Percentiles rank a stretch among this genome's conserved stretches.
Evolutionary conservation across 1,284 basidiomycete species (phyloP).

Genomic region (Malassezia psittaci): DNA sequence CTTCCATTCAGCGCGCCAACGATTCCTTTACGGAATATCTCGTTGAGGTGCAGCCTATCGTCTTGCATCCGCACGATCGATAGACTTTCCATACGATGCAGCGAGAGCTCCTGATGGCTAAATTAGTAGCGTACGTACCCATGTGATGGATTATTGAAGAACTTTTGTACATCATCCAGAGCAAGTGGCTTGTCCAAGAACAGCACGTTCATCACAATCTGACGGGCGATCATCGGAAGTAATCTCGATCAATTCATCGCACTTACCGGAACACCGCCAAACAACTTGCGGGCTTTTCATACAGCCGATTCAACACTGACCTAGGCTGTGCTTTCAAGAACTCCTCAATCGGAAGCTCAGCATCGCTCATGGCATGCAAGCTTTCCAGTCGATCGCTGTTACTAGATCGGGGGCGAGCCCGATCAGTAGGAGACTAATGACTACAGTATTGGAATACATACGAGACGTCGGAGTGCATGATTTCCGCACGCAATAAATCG

Average conservation of each 20-base stretch:
- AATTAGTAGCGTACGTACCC: slow-evolving; percentile 52
- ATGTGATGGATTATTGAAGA: slow-evolving; percentile 62
- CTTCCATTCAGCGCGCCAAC: slow-evolving; percentile 81
- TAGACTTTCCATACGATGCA: slow-evolving; percentile 16
- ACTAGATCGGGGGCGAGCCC: too few relatives aligned
- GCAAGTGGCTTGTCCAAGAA: slow-evolving; percentile 76
- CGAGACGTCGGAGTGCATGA: slow-evolving; percentile 65
- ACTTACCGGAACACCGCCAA: slow-evolving; percentile 79
- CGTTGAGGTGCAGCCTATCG: slow-evolving; percentile 51
- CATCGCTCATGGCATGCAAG: slow-evolving; percentile 2
- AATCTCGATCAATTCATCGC: slow-evolving; percentile 54
- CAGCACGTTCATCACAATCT: slow-evolving; percentile 78
- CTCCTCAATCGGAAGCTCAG: slow-evolving; percentile 49
- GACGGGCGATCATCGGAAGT: slow-evolving; percentile 72
- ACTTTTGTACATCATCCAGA: slow-evolving; percentile 64
- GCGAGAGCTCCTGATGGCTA: slow-evolving; percentile 25
- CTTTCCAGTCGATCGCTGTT: background rate
- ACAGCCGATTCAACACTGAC: slow-evolving; percentile 70
- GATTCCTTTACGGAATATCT: slow-evolving; percentile 30
- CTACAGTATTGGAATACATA: slow-evolving; percentile 50
- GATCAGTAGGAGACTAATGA: slow-evolving; percentile 17
- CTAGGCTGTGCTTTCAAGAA: slow-evolving; percentile 81
- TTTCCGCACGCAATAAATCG: slow-evolving; percentile 82
- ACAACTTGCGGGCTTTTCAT: slow-evolving; percentile 80
- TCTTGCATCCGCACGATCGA: slow-evolving; percentile 27